These are phyloP conservation scores for Aspergillus sp. DNA, from an alignment of 2,329 filamentous ascomycete species.

Conservation along the genomic window DNA sequence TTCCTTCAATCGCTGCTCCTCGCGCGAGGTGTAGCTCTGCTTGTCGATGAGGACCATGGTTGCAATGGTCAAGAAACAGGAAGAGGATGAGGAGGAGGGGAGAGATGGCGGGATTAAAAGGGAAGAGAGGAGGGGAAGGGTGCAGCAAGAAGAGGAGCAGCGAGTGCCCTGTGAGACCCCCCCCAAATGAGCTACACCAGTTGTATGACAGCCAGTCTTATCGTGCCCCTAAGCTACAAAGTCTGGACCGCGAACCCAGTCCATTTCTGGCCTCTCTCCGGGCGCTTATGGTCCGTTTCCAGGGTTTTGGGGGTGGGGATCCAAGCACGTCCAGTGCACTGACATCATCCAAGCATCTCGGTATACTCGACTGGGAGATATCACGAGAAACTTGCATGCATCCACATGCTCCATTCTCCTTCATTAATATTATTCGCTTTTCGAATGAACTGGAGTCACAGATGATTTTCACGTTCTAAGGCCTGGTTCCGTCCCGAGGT, in stretches of 20 bases:
- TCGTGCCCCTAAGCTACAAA: not conserved
- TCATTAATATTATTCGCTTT: not conserved
- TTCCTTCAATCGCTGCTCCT: conserved; percentile 85
- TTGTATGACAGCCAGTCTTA: conserved; percentile 2
- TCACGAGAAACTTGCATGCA: not conserved
- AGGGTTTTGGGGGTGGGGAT: conserved; percentile 10
- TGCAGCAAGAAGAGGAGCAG: not conserved
- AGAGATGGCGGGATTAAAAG: not conserved
- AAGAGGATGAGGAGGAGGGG: not conserved
- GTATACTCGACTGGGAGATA: not conserved
- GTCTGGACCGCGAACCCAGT: conserved; percentile 12
- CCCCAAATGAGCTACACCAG: not conserved
- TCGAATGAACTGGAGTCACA: not conserved
- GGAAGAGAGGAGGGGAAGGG: not conserved
- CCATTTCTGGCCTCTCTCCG: conserved; percentile 2
- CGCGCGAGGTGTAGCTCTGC: conserved; percentile 81
- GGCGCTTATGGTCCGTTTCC: conserved; percentile 16
- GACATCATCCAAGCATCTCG: conserved; percentile 8
- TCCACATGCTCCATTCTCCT: not conserved
- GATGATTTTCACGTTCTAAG: not conserved
- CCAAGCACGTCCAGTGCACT: conserved; percentile 1
- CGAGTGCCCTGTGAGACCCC: not conserved
- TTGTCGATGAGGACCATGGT: conserved; percentile 86
- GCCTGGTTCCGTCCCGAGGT: not conserved
- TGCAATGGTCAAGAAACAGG: not conserved